Evolutionary conservation across 2,329 filamentous ascomycete species (phyloP), one percentile per base, ranked within the genome.

Genomic region (Penicillium digitatum): DNA sequence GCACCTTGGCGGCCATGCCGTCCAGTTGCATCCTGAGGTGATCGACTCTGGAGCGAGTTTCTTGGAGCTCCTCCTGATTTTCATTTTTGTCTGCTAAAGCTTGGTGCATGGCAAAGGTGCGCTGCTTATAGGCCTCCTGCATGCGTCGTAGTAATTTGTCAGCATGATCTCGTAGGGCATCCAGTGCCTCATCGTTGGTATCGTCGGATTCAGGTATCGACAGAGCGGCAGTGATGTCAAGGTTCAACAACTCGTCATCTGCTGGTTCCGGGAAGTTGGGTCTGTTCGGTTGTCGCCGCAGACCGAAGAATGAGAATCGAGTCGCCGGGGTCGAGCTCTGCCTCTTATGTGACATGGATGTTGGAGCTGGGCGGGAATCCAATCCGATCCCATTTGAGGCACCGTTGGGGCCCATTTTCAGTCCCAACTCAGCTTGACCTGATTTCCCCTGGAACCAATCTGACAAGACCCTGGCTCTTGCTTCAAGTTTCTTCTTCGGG

Each of bases 1-100:
- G 69, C 2, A 80, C 78, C 56, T 79, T 78, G 32, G 76, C 76
- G 5, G 82, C 81, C 77, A 86, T 81, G 35, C 81, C 81, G 65
- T 85, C 80, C 20, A 87, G 73, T 67, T 86, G 84, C 59, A 80
- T 75, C 69, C 85, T 85, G 50, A 86, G 71, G 61, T 84, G 80
- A 35, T 78, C 74, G 14, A 81, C 77, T 8, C 82, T 76, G 37
- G 81, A 83, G 32, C 83, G 77, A 14, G 82, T 78, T 62, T 85
- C 83, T 57, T 84, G 82, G 0, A 83, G 74, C 66, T 86, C 84
- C 59, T 86, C 83, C n/a, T 77, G 75, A 61, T 82, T 80, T 11
- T 80, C 79, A 48, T 78, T 79, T 56, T 82, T 79, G 61, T 84
- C 82, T 4, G 79, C 79, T 34, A 78, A 71, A 3, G 78, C 75